Base-by-base conservation (phyloP, 192 early-diverging fungal species). In the Glomus cerebriforme region DNA sequence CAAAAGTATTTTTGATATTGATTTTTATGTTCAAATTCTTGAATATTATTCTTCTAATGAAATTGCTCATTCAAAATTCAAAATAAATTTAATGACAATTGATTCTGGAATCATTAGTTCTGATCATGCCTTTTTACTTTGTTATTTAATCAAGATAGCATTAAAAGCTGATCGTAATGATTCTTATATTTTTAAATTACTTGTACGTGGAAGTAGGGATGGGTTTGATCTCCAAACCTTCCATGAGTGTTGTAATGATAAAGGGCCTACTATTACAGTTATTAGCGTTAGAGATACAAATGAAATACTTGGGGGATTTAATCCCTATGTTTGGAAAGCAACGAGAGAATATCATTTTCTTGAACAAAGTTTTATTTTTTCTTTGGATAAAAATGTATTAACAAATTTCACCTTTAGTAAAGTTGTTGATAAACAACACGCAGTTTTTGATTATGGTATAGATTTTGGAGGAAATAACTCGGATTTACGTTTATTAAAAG, bases 261-360 rank as follows among this genome's bases (percentile, higher is more conserved):
- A 71, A 60, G 80, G 75, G 12, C 68, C 80, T 27, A 81, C 80
- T 27, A 59, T 81, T 10, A 78, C 77, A 2, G 31, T 79, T 17
- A 29, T 72, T 19, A 59, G 39, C 3, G 49, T 81, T 15, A 81
- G 72, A 24, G 59, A 70, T 9, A 70, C 75, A 0, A 32, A 71
- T 24, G 69, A 81, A 35, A 73, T 81, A 26, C 69, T 81, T 66
- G 80, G 80, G 22, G 80, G 80, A 5, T 81, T 63, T 58, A 81
- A 81, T 63, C 75, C 76, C 24, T 35, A 69, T 37, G 9, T 43
- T 68, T 81, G 80, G 62, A 26, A 71, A 60, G 22, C 67, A 8
- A 13, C 24, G 7, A 8, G 17, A 13, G 1, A 17, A 13, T 64
- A 27, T 15, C 2, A 4, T 15, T 27, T 1, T 1, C 10, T 8